Base-by-base conservation (phyloP, 2,329 filamentous ascomycete species). In the Colletotrichum sp. region DNA sequence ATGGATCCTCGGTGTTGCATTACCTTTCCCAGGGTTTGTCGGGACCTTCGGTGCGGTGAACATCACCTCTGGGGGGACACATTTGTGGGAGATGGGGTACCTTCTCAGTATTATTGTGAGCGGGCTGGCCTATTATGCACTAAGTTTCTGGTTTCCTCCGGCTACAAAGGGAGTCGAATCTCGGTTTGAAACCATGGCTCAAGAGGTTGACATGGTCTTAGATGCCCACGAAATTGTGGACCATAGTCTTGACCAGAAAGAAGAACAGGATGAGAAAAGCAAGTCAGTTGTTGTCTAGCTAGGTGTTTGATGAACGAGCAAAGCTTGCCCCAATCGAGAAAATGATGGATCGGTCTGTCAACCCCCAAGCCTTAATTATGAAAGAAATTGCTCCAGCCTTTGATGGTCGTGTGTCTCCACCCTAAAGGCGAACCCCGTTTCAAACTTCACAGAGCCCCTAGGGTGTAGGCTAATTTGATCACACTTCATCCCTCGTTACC, bases 321-420 rank as follows among this genome's bases (percentile, higher is more conserved):
- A 49, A 49, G 44, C 1, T 49, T 49, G 44, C 44, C 10, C 44
- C n/a, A 49, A 7, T 49, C n/a, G 44, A n/a, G 18, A 13, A 21
- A 49, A 49, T 21, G 18, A 21, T 49, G n/a, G n/a, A 13, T 49
- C n/a, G 18, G 10, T 49, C 44, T 21, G 9, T 13, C 10, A 21
- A 49, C 10, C n/a, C n/a, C 2, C 0, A 12, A 12, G n/a, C 10
- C n/a, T 49, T 0, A 7, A 21, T 49, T 49, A 1, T 18, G 6
- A 21, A 21, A 49, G 1, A 4, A n/a, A n/a, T n/a, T 9, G 18
- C n/a, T 49, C n/a, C n/a, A 21, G 44, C 3, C n/a, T 49, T 49
- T 5, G 44, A 49, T 18, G 36, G 36, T 39, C 15, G 9, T 1
- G 8, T 44, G 39, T 6, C 1, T 44, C 18, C 9, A 10, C 9